Percentiles rank a stretch among this genome's conserved stretches.
These are phyloP conservation scores for Cryomyces minteri DNA, from an alignment of 495 filamentous ascomycete genomes.

Conservation along the genomic window DNA sequence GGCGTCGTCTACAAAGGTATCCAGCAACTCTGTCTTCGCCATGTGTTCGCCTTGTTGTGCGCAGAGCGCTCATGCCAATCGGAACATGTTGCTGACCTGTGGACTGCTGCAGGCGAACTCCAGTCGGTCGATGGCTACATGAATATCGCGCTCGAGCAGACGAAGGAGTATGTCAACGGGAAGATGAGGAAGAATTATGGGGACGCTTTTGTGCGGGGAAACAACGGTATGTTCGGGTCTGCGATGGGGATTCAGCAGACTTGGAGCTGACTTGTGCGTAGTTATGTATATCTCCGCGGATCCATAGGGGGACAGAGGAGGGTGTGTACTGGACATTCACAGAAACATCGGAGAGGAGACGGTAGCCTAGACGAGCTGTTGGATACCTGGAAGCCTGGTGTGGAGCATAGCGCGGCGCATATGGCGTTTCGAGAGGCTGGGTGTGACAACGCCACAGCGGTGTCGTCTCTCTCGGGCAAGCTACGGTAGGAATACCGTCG, in stretches of 20 bases:
- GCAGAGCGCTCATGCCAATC: neutral
- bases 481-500: too few species aligned
- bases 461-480: too few species aligned
- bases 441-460: too few species aligned
- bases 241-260: neutral
- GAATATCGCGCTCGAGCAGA: slow-evolving; percentile 95
- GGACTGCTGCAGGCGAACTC: slow-evolving; percentile 46
- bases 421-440: neutral
- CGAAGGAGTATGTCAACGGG: slow-evolving; percentile 77
- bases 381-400: neutral
- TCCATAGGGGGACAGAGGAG: slow-evolving; percentile 9
- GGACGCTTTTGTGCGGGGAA: slow-evolving; percentile 90
- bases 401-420: neutral
- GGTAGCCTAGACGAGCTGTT: neutral
- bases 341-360: neutral
- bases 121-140: slow-evolving; percentile 97
- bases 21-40: slow-evolving; percentile 1
- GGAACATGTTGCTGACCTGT: slow-evolving; percentile 1
- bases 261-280: slow-evolving; percentile 7
- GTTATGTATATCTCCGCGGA: slow-evolving; percentile 68
- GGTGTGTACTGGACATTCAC: neutral
- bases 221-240: slow-evolving; percentile 50
- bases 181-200: slow-evolving; percentile 65
- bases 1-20: slow-evolving; percentile 90
- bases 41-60: neutral